Conservation (phyloP, 2,329 filamentous ascomycete species). For the Penicillium polonicum region DNA sequence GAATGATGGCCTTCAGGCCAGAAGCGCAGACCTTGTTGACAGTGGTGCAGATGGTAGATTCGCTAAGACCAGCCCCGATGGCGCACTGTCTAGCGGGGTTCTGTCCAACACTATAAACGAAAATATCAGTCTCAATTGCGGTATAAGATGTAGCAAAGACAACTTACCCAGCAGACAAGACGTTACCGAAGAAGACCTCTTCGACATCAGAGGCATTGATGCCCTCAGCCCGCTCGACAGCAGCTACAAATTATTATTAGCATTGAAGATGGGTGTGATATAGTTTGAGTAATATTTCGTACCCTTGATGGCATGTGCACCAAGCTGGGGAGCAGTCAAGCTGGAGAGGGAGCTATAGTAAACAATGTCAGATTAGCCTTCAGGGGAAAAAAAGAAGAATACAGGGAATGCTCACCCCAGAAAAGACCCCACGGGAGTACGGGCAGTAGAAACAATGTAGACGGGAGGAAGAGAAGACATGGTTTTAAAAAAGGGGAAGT, state of each 20-base stretch:
- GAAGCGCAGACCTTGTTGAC: slow-evolving; percentile 99
- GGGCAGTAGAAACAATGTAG: slow-evolving; percentile 89
- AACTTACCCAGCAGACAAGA: slow-evolving; percentile 86
- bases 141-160: slow-evolving; percentile 2
- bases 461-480: slow-evolving; percentile 84
- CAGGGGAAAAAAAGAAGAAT: not conserved
- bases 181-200: slow-evolving; percentile 98
- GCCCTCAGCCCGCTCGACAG: slow-evolving; percentile 79
- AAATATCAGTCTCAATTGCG: slow-evolving; percentile 14
- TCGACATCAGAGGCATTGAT: slow-evolving; percentile 88
- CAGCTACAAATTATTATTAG: slow-evolving; percentile 50
- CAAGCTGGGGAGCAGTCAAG: slow-evolving; percentile 80
- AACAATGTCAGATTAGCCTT: slow-evolving; percentile 14
- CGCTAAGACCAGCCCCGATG: slow-evolving; percentile 78
- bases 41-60: slow-evolving; percentile 80
- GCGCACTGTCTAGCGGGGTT: slow-evolving; percentile 95
- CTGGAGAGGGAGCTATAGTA: slow-evolving; percentile 75
- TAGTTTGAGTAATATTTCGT: slow-evolving; percentile 28
- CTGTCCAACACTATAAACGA: slow-evolving; percentile 72
- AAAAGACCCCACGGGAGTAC: slow-evolving; percentile 92
- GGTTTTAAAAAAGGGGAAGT: not conserved
- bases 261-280: slow-evolving; percentile 6
- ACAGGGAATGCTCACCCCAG: slow-evolving; percentile 65
- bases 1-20: slow-evolving; percentile 86
- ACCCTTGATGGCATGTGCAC: slow-evolving; percentile 91